Base-by-base conservation (phyloP, 345 rosid genomes). In the Salix brachista region DNA sequence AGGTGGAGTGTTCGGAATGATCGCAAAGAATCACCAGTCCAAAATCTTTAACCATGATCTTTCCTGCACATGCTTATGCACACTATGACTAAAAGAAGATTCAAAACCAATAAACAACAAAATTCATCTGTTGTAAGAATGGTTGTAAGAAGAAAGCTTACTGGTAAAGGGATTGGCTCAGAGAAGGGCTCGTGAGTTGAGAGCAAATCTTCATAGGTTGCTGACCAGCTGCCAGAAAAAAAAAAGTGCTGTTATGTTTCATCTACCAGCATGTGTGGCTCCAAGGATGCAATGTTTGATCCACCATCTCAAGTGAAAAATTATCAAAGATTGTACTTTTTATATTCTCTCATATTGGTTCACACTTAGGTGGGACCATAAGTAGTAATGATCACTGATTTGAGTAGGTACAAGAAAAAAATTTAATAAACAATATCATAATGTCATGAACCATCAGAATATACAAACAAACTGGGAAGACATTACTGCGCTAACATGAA, bases 171-270 rank as follows among this genome's bases (percentile, higher is more conserved):
- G 62, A 94, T 94, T 12, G 91, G 84, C 85, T 90, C 87, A 0
- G 97, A 75, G 85, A 94, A 94, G 50, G 97, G 97, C 71, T 90
- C 94, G 56, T 85, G 84, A 58, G 89, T 89, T 71, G 89, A 86
- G 65, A 94, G 94, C 69, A 92, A 90, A 70, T 92, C 98, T 79
- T 92, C 98, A 72, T 92, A 92, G 14, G 97, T 86, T 30, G 88
- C 90, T 10, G 97, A 87, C 97, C 98, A 92, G 90, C 98, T 94
- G 90, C 87, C 86, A 72, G 73, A 25, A 75, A 79, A 80, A 48
- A 82, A 48, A 72, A 66, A 70, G 17, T 5, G n/a, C 44, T 26
- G 66, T 89, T 81, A 86, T 75, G 79, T 72, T 79, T 54, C 54
- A 36, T 62, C 19, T 28, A 62, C 21, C 37, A 10, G 28, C 21